Evolutionary conservation across 75 land plant species (phyloP).

Genomic region (Larix kaempferi): DNA sequence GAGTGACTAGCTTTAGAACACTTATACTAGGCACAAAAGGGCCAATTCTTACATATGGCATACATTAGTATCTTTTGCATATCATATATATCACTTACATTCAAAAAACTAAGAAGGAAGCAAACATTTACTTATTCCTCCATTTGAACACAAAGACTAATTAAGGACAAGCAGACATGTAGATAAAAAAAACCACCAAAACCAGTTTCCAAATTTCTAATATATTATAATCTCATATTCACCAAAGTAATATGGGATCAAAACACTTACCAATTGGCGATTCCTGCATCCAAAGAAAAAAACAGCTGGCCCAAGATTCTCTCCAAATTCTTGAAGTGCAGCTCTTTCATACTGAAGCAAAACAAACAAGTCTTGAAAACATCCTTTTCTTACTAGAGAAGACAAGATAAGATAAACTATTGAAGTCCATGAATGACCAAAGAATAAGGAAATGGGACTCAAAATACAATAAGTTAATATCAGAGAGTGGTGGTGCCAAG

Average conservation of each 20-base stretch:
- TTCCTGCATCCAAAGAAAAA: slow-evolving; percentile 97
- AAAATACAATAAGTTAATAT: not conserved
- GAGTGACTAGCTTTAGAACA: too few species aligned
- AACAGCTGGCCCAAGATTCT: slow-evolving; percentile 67
- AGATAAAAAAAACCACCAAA: not conserved
- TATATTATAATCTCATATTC: not conserved
- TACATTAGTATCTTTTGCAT: too few species aligned
- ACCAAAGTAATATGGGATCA: not conserved
- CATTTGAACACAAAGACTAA: not conserved
- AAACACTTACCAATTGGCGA: slow-evolving; percentile 52
- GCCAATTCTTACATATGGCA: too few species aligned
- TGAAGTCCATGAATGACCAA: not conserved
- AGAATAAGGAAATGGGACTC: not conserved
- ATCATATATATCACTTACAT: too few species aligned
- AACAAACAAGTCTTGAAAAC: not conserved
- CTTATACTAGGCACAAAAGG: too few species aligned
- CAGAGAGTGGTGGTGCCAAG: not conserved
- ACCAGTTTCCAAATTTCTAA: not conserved
- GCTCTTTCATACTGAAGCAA: slow-evolving; percentile 69
- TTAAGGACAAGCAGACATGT: not conserved
- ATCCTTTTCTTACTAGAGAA: not conserved
- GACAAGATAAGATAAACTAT: not conserved
- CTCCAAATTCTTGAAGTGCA: slow-evolving; percentile 76
- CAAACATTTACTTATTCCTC: not conserved
- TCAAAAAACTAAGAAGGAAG: too few species aligned